phyloP scores from a whole-genome alignment of 225 moss, liverwort and hornwort species.

The Asterella californica region DNA sequence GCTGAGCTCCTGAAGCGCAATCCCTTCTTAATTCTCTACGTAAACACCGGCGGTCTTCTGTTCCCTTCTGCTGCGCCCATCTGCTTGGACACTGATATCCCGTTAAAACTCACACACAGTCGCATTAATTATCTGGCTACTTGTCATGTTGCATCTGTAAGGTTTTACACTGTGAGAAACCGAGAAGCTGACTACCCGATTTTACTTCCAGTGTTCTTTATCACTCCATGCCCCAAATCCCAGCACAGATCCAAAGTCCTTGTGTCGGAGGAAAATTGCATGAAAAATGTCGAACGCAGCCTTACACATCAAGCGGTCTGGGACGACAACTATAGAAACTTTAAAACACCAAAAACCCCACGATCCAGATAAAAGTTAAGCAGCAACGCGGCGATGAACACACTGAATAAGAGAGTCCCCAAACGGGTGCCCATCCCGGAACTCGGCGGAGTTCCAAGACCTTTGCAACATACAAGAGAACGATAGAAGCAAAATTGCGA shows the following conservation, averaged over 20 bases:
- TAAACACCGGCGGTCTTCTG: not conserved
- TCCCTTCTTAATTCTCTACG: not conserved
- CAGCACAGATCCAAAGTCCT: not conserved
- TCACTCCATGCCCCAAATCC: not conserved
- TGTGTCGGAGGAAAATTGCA: not conserved
- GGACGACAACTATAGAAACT: not conserved
- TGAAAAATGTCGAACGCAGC: not conserved
- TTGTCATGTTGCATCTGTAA: not conserved
- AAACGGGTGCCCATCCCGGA: not conserved
- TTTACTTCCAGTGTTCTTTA: not conserved
- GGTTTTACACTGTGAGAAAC: not conserved
- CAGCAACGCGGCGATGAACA: not conserved
- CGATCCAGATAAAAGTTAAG: not conserved
- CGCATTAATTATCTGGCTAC: not conserved
- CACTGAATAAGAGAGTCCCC: not conserved
- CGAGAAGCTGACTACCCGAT: not conserved
- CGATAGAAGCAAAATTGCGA: not conserved
- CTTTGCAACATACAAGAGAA: not conserved
- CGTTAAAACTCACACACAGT: not conserved
- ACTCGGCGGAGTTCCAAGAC: not conserved
- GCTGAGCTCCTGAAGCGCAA: not conserved
- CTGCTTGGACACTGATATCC: not conserved
- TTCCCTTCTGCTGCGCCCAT: not conserved
- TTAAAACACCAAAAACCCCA: not conserved
- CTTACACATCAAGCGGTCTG: not conserved